A percentile compares a stretch with the other conserved stretches of the same genome.
Evolutionary conservation across 108 stramenopile genomes (phyloP).

Genomic region (Pseudonitzschia multistriata): DNA sequence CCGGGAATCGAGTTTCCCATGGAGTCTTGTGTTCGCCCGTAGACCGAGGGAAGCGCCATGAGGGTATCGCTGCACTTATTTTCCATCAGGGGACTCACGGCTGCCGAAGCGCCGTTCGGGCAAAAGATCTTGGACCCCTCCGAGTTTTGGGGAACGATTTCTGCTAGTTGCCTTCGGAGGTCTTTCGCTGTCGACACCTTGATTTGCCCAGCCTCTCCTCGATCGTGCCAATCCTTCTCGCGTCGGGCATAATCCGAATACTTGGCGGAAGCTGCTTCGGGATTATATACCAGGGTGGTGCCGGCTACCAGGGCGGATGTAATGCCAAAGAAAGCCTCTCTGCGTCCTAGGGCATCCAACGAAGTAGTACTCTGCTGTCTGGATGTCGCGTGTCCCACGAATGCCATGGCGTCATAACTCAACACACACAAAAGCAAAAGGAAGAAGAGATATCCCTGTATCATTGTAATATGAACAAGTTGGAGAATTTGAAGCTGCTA

Average conservation of each 20-base stretch:
- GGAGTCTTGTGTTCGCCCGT: slow-evolving; percentile 66
- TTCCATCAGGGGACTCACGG: slow-evolving; percentile 83
- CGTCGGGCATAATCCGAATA: slow-evolving; percentile 69
- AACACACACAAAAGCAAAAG: slow-evolving; percentile 9
- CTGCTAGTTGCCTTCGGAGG: slow-evolving; percentile 60
- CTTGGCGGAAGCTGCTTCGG: slow-evolving; percentile 42
- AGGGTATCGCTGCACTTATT: slow-evolving; percentile 79
- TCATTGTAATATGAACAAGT: slow-evolving; percentile 6
- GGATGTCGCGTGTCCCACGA: slow-evolving; percentile 1
- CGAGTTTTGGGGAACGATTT: slow-evolving; percentile 76
- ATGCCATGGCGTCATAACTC: slow-evolving; percentile 7
- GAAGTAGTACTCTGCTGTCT: background rate
- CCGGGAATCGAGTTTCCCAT: slow-evolving; percentile 84
- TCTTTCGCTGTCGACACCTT: slow-evolving; percentile 55
- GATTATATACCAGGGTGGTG: slow-evolving; percentile 8
- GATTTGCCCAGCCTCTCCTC: slow-evolving; percentile 61
- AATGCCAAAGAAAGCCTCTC: slow-evolving; percentile 22
- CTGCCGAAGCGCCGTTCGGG: slow-evolving; percentile 75
- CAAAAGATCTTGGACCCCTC: slow-evolving; percentile 78
- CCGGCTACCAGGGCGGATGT: slow-evolving; percentile 11
- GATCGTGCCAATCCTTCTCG: slow-evolving; percentile 81
- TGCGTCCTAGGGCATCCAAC: slow-evolving; percentile 13
- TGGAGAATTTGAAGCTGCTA: background rate
- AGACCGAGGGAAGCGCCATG: slow-evolving; percentile 65
- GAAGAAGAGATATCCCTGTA: background rate